Base-by-base conservation (phyloP, 768 basidiomycete genomes). In the Pulveroboletus frians region DNA sequence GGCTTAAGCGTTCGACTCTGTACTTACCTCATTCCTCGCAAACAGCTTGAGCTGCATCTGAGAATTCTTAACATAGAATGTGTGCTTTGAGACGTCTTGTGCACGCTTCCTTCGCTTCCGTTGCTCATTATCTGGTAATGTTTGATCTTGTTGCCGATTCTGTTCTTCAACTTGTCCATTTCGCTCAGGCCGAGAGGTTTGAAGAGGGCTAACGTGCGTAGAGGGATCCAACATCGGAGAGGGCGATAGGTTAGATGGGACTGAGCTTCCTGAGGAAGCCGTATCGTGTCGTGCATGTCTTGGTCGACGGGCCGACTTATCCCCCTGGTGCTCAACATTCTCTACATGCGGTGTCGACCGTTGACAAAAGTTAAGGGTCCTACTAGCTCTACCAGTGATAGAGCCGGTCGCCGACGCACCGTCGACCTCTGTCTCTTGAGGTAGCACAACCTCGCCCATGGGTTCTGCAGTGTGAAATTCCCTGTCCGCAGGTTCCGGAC, bases 61-160 rank as follows among this genome's bases (percentile, higher is more conserved):
- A 8, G 91, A 85, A 63, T 96, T 97, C 53, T 84, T 76, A 50
- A 99, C 80, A 60, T 89, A 96, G 68, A 98, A 98, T 1, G 91
- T 95, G 68, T 98, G 95, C 57, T 88, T 91, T 35, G 87, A 90
- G 5, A 92, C 85, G 49, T 89, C 84, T 32, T 73, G 73, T 1
- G 68, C 59, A 46, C 69, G 65, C 66, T 73, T 76, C 59, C 67
- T 76, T 69, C 69, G 75, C 66, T 73, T 76, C 50, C 72, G 73
- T 45, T 72, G 68, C 37, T 75, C 73, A 27, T 70, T 69, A 40
- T 72, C 56, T 26, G 53, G 36, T n/a, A 36, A 26, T 40, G 41
- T 31, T 14, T 38, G 49, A 20, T 50, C 49, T 9, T 51, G 58
- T 13, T 65, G 63, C 9, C 65, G 58, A 31, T 58, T 38, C 35